Base-by-base conservation (phyloP, 352 stramenopile genomes). In the Elongisporangium prolatum region DNA sequence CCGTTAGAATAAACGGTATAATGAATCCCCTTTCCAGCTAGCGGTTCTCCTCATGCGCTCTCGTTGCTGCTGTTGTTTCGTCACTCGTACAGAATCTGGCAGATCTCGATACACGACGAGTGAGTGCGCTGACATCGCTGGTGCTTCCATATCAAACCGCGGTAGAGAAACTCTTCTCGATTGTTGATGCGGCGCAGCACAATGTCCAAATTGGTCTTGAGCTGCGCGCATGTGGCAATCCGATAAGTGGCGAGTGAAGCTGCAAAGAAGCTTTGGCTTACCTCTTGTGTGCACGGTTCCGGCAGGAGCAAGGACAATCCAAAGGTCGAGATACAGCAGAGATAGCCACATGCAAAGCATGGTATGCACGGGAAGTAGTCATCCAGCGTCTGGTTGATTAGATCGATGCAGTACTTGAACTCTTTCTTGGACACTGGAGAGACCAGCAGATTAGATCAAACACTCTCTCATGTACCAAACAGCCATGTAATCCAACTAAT, bases 51-150 rank as follows among this genome's bases (percentile, higher is more conserved):
- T 44, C 1, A 11, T 38, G 24, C 58, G 55, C 38, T 48, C n/a
- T 50, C 49, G 17, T 63, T 48, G 34, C 49, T 34, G 50, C n/a
- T 21, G 25, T 59, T 21, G 38, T 50, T 37, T 61, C 55, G 17
- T 71, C 55, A 84, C 44, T 86, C 74, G 52, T 89, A 89, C 28
- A 87, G 37, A 11, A 89, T 56, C 52, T 91, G 81, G 50, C 67
- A 73, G 56, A 91, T 83, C 67, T 91, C 81, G 68, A 91, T 87
- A 71, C 77, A 91, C 8, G 79, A 89, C 49, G 73, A 65, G 20
- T 76, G 74, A 11, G 71, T 61, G 21, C 76, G 75, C 48, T 67
- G 66, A 22, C 59, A 69, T 57, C 79, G 77, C 34, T 77, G 67
- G 51, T 88, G 51, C 54, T 69, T 79, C 76, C 75, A 92, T 38